A percentile compares a stretch with the other conserved stretches of the same genome.
phyloP scores from a whole-genome alignment of 2,329 filamentous ascomycete species.

The Pseudogymnoascus sp. region DNA sequence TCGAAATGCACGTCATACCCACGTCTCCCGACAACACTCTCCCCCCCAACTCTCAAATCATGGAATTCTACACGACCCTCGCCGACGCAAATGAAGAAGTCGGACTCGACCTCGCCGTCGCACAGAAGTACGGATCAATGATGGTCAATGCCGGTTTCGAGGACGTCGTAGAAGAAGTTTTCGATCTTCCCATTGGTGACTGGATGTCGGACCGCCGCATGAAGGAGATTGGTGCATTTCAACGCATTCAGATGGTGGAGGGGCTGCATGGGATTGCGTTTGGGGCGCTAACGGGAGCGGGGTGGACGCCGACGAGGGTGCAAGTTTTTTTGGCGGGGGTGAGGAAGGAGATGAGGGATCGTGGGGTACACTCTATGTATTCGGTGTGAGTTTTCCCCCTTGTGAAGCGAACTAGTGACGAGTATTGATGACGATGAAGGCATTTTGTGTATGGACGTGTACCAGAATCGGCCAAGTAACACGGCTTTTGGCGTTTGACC shows the following conservation, averaged over 20 bases:
- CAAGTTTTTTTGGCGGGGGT: constrained; percentile 31
- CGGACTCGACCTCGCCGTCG: constrained; percentile 11
- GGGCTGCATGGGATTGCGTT: constrained; percentile 16
- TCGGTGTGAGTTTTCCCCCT: background rate
- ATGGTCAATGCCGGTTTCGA: constrained; percentile 44
- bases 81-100: background rate
- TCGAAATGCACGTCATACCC: constrained; percentile 34
- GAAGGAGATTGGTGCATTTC: constrained; percentile 38
- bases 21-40: constrained; percentile 37
- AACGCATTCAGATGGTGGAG: constrained; percentile 11
- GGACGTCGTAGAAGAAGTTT: constrained; percentile 39
- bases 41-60: constrained; percentile 15
- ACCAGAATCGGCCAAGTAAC: background rate
- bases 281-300: constrained; percentile 31
- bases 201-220: constrained; percentile 42
- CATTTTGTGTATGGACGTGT: constrained; percentile 11
- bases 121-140: constrained; percentile 19
- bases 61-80: constrained; percentile 5
- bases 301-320: constrained; percentile 29
- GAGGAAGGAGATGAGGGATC: constrained; percentile 29
- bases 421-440: background rate
- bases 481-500: background rate
- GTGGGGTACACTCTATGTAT: constrained; percentile 28
- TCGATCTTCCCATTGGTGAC: constrained; percentile 39
- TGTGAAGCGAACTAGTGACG: background rate